Percentiles rank a stretch among this genome's conserved stretches.
phyloP scores from a whole-genome alignment of 1,284 basidiomycete genomes.

The Cutaneotrichosporon sp. region DNA sequence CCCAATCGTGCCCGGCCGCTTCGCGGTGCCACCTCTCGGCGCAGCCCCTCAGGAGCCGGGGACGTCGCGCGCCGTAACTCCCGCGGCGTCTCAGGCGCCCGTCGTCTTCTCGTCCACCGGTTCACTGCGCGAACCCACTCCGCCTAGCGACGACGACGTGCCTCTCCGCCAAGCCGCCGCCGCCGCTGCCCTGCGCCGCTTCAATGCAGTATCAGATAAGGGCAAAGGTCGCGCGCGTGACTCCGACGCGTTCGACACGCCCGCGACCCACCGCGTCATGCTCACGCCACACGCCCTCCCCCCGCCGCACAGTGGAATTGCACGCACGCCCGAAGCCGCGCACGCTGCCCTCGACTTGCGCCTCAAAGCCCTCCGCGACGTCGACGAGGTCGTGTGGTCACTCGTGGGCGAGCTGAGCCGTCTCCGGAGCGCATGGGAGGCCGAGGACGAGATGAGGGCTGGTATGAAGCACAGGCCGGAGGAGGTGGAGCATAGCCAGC shows the following conservation, averaged over 20 bases:
- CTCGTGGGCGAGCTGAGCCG: constrained; percentile 74
- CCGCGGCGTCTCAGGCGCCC: constrained; percentile 43
- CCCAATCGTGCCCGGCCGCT: constrained; percentile 42
- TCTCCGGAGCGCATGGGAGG: constrained; percentile 62
- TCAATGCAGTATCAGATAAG: constrained; percentile 10
- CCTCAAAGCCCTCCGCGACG: constrained; percentile 68
- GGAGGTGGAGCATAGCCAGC: too few relatives aligned
- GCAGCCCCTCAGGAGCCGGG: constrained; percentile 28
- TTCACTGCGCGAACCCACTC: background rate
- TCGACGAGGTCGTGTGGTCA: constrained; percentile 66
- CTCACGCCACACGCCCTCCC: constrained; percentile 15
- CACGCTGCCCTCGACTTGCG: constrained; percentile 76
- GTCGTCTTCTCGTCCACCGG: constrained; percentile 36
- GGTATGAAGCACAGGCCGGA: too few relatives aligned
- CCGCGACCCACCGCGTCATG: constrained; percentile 20
- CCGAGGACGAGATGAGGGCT: constrained; percentile 23
- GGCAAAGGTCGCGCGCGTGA: constrained; percentile 16
- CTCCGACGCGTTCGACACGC: constrained; percentile 13
- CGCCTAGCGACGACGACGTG: background rate
- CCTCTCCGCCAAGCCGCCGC: constrained; percentile 17
- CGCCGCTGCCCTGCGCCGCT: constrained; percentile 18
- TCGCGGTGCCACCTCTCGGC: constrained; percentile 39
- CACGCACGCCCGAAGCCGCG: constrained; percentile 14
- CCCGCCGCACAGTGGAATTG: background rate
- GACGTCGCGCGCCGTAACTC: constrained; percentile 33